Evolutionary conservation across 2,329 filamentous ascomycete genomes (phyloP).

Genomic region (Clarireedia homoeocarpa): DNA sequence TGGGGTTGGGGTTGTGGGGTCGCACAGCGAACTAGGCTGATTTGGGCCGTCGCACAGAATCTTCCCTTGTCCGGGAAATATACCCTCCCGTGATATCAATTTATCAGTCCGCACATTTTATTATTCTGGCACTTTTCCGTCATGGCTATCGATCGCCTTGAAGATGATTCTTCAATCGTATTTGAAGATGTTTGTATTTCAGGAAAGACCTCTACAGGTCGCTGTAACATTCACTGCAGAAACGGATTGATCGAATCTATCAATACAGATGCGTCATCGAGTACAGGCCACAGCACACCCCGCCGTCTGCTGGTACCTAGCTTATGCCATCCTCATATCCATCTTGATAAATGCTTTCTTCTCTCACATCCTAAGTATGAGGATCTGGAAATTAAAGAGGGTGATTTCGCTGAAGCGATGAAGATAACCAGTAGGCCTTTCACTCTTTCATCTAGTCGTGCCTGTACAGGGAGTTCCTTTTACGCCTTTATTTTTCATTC

Average conservation of each 20-base stretch:
- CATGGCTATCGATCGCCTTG: too few relatives aligned
- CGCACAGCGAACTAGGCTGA: too few relatives aligned
- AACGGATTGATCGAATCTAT: conserved; percentile 21
- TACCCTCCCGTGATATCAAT: too few relatives aligned
- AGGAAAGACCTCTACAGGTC: conserved; percentile 20
- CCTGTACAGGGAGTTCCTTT: neutral
- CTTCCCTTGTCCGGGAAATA: too few relatives aligned
- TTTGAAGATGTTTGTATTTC: conserved; percentile 27
- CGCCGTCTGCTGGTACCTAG: conserved; percentile 40
- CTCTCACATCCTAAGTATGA: conserved; percentile 50
- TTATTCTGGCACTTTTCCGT: too few relatives aligned
- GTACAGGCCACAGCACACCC: neutral
- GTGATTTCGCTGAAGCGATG: conserved; percentile 60
- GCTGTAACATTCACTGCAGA: conserved; percentile 28
- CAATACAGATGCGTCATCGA: neutral
- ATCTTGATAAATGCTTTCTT: conserved; percentile 60
- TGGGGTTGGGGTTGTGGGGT: too few relatives aligned
- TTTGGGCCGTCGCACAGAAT: too few relatives aligned
- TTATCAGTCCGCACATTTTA: too few relatives aligned
- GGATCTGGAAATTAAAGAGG: conserved; percentile 50
- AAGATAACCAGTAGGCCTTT: conserved; percentile 37
- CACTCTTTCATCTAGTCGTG: neutral
- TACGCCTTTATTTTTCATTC: neutral
- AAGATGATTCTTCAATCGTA: too few relatives aligned
- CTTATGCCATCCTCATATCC: conserved; percentile 66